A percentile compares a stretch with the other conserved stretches of the same genome.
Evolutionary conservation across 805 yeast species (phyloP).

Genomic region (Metschnikowia reukaufii): DNA sequence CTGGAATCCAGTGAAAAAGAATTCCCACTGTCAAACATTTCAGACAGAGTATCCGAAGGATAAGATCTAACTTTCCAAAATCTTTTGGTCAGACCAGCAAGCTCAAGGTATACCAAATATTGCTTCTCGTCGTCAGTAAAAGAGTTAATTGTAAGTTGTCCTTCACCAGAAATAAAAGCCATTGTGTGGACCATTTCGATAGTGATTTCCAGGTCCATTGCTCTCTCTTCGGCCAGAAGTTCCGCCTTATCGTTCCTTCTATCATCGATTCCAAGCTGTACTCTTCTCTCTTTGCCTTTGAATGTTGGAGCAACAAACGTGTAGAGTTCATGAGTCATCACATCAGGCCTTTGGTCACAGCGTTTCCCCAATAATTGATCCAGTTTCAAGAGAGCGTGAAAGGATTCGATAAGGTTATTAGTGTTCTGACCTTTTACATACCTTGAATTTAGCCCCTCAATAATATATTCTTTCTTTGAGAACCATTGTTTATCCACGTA

Average conservation of each 20-base stretch:
- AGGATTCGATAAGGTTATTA: background rate
- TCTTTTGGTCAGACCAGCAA: background rate
- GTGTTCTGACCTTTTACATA: background rate
- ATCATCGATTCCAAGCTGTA: no score
- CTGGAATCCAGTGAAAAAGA: background rate
- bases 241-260: background rate
- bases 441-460: background rate
- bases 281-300: background rate
- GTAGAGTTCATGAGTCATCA: background rate
- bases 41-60: no score
- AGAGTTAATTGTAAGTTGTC: background rate
- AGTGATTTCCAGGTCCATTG: background rate
- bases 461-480: background rate
- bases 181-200: background rate
- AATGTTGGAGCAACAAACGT: background rate
- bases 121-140: background rate
- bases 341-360: background rate
- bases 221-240: background rate
- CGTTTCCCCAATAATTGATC: background rate
- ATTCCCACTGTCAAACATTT: background rate
- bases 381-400: background rate
- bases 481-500: slow-evolving; percentile 1
- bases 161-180: background rate
- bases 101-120: background rate
- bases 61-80: background rate